phyloP scores from a whole-genome alignment of 2,329 filamentous ascomycete genomes.

The Aspergillus pseudoterreus region DNA sequence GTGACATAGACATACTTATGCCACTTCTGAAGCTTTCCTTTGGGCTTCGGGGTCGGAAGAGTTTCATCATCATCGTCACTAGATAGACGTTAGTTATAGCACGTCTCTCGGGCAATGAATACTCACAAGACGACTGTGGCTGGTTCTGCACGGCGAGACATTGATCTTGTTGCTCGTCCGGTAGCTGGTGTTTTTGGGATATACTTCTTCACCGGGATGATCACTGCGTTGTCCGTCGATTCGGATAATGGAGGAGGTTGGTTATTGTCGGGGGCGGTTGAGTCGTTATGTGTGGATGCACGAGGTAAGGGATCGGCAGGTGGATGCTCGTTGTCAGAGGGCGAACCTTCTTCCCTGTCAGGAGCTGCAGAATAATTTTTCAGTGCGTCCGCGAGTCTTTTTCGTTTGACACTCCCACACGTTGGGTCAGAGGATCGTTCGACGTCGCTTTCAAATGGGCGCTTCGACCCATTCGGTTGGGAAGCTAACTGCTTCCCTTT shows the following conservation, averaged over 20 bases:
- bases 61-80: slow-evolving; percentile 15
- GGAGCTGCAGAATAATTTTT: slow-evolving; percentile 18
- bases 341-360: slow-evolving; percentile 1
- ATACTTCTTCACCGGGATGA: slow-evolving; percentile 30
- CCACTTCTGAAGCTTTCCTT: slow-evolving; percentile 20
- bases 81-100: not conserved
- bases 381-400: slow-evolving; percentile 29
- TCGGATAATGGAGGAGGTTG: slow-evolving; percentile 3
- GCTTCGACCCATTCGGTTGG: slow-evolving; percentile 13
- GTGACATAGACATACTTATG: slow-evolving; percentile 10
- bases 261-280: not conserved
- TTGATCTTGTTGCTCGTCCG: slow-evolving; percentile 29
- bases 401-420: slow-evolving; percentile 18
- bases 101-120: not conserved
- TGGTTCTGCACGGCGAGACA: slow-evolving; percentile 17
- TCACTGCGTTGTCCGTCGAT: slow-evolving; percentile 10
- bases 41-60: slow-evolving; percentile 4
- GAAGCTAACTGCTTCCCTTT: not conserved
- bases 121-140: slow-evolving; percentile 20
- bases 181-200: slow-evolving; percentile 4
- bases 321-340: slow-evolving; percentile 3
- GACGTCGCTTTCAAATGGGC: slow-evolving; percentile 4
- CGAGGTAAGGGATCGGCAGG: slow-evolving; percentile 3
- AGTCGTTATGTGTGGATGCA: not conserved
- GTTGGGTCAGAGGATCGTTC: slow-evolving; percentile 8